Base-by-base conservation (phyloP, 495 filamentous ascomycete genomes). In the Lasiosphaeris hirsuta region DNA sequence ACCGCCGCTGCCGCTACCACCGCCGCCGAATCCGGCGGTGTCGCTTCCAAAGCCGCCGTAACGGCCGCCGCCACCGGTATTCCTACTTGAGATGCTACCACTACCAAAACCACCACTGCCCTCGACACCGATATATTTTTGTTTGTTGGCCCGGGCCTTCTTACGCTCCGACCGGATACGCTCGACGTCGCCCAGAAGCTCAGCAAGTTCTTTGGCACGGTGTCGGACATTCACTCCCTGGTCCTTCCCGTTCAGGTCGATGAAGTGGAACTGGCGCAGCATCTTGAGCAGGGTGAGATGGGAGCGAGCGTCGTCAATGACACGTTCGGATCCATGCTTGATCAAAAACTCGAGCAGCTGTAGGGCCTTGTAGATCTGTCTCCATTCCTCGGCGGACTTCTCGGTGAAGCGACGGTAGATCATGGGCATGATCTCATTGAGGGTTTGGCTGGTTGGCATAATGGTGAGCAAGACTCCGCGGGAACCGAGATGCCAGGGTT, bases 401-500 rank as follows among this genome's bases (percentile, higher is more conserved):
- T 99, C 94, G 52, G 94, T 99, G 67, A 99, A 99, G 46, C 94
- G 88, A 68, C 95, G 95, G 78, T 99, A 99, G 63, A 99, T 96
- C 90, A 99, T 90, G 45, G 94, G 94, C 94, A 99, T 99, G 69
- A 99, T 97, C 72, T 99, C 94, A 70, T 96, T 97, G 36, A 99
- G 88, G 40, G 92, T 81, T 84, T 96, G 91, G 68, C 94, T 98
- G 64, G 36, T 19, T 3, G 23, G 38, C 50, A n/a, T 45, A 46
- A 44, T 1, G 23, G 10, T 30, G 18, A 41, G 35, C 5, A 51
- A 23, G 43, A 46, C 35, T n/a, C 18, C 15, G 11, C 48, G 5
- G 40, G 17, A 18, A 46, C 3, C 13, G 37, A 11, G 39, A 54
- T 38, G 36, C 17, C 13, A 8, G 38, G 42, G 23, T 30, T 33